Conservation (phyloP, 2,329 filamentous ascomycete species). For the Emergomyces pasteurianus region DNA sequence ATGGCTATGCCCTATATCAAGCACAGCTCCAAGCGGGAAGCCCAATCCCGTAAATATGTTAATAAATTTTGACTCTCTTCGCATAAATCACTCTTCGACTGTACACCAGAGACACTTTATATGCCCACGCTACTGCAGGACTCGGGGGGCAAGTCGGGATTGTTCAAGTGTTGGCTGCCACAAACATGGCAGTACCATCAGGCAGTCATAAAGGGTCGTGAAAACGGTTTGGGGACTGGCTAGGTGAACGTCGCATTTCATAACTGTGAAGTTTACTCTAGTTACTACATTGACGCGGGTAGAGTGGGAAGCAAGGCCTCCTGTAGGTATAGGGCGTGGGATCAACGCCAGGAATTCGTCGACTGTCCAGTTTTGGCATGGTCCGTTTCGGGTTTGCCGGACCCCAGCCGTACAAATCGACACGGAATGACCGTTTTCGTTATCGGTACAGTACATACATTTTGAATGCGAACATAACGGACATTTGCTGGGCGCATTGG, state of each 20-base stretch:
- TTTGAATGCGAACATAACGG: constrained; percentile 7
- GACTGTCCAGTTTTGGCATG: background rate
- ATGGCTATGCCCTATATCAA: background rate
- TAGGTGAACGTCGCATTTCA: background rate
- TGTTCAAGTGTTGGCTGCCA: constrained; percentile 9
- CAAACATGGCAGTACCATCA: constrained; percentile 10
- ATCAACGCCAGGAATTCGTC: background rate
- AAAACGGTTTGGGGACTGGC: background rate
- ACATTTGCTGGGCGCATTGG: constrained; percentile 3
- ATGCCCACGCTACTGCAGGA: constrained; percentile 10
- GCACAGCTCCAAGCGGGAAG: background rate
- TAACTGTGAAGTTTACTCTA: background rate
- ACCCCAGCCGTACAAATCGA: background rate
- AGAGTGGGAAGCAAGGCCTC: background rate
- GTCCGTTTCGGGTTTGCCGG: background rate
- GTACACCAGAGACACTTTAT: constrained; percentile 3
- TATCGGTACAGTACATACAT: constrained; percentile 5
- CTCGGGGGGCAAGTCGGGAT: constrained; percentile 6
- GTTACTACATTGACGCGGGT: background rate
- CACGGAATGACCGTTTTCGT: background rate
- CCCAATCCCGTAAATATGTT: background rate
- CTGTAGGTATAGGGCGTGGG: background rate
- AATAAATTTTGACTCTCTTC: background rate
- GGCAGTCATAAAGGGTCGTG: constrained; percentile 3
- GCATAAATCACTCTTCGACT: background rate